Evolutionary conservation across 2,329 filamentous ascomycete species (phyloP).

Genomic region (Diaporthe sp.): DNA sequence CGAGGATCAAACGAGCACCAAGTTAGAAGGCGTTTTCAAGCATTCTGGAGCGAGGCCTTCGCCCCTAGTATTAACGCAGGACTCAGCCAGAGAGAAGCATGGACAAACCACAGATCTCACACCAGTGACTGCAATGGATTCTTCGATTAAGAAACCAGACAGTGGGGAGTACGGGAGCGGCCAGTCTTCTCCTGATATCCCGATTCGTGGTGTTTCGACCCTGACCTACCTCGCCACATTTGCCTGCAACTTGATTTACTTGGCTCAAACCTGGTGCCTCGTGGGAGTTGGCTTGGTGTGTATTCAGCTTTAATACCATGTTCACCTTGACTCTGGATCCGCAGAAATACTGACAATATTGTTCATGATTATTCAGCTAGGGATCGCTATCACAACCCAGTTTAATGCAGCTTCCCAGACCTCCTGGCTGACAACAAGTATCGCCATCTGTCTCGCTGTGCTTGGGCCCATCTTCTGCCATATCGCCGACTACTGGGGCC

Average conservation of each 20-base stretch:
- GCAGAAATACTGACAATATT: neutral
- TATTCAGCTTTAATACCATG: neutral
- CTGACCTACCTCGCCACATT: constrained; percentile 13
- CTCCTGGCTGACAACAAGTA: constrained; percentile 13
- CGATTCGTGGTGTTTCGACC: constrained; percentile 10
- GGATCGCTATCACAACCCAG: neutral
- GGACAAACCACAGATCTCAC: neutral
- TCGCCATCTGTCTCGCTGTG: constrained; percentile 15
- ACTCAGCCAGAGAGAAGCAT: neutral
- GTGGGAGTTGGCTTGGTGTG: constrained; percentile 4
- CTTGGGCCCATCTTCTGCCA: constrained; percentile 15
- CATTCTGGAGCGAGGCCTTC: neutral
- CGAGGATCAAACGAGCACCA: no score
- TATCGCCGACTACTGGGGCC: constrained; percentile 9
- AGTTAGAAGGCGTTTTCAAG: neutral
- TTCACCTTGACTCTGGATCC: neutral
- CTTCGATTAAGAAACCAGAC: neutral
- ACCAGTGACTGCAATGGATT: constrained; percentile 6
- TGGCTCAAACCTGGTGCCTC: constrained; percentile 20
- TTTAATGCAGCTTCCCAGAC: constrained; percentile 9
- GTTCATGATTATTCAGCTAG: neutral
- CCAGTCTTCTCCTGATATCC: constrained; percentile 2
- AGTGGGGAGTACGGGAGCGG: constrained; percentile 7
- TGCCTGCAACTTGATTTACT: constrained; percentile 17
- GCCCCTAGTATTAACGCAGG: neutral